phyloP scores from a whole-genome alignment of 306 rosid species.

The Mimosa pudica region DNA sequence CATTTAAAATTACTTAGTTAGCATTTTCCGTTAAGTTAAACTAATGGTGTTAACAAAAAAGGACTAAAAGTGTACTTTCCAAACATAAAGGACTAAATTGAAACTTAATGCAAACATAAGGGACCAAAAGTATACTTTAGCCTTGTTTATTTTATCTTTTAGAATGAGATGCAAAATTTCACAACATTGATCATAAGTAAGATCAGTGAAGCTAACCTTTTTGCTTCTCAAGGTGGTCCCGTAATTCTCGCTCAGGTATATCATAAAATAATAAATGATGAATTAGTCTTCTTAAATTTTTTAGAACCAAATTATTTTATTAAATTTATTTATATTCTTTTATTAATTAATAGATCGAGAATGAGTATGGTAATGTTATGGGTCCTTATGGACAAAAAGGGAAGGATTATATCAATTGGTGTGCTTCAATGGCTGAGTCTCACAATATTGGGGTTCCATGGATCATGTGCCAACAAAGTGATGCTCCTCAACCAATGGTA shows the following conservation, averaged over 20 bases:
- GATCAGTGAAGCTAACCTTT: constrained; percentile 51
- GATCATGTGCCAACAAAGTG: constrained; percentile 60
- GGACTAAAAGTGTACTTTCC: too few relatives aligned
- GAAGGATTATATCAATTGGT: constrained; percentile 56
- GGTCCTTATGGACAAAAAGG: constrained; percentile 55
- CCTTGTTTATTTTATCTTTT: not conserved
- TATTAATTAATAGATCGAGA: constrained; percentile 46
- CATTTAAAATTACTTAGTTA: too few relatives aligned
- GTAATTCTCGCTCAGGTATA: constrained; percentile 56
- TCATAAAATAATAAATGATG: too few relatives aligned
- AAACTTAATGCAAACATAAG: too few relatives aligned
- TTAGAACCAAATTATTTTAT: not conserved
- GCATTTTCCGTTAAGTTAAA: too few relatives aligned
- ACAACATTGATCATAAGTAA: constrained; percentile 47
- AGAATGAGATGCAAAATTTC: constrained; percentile 59
- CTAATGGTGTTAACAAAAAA: too few relatives aligned
- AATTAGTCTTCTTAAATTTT: not conserved
- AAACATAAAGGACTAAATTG: too few relatives aligned
- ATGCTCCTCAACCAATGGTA: constrained; percentile 66
- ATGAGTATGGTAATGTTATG: constrained; percentile 60
- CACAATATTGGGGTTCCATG: constrained; percentile 57
- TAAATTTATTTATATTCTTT: not conserved
- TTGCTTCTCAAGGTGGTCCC: constrained; percentile 32
- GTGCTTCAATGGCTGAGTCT: constrained; percentile 52
- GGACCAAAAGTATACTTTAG: too few relatives aligned